Base-by-base conservation (phyloP, 495 filamentous ascomycete species). In the Xylaria nigripes region DNA sequence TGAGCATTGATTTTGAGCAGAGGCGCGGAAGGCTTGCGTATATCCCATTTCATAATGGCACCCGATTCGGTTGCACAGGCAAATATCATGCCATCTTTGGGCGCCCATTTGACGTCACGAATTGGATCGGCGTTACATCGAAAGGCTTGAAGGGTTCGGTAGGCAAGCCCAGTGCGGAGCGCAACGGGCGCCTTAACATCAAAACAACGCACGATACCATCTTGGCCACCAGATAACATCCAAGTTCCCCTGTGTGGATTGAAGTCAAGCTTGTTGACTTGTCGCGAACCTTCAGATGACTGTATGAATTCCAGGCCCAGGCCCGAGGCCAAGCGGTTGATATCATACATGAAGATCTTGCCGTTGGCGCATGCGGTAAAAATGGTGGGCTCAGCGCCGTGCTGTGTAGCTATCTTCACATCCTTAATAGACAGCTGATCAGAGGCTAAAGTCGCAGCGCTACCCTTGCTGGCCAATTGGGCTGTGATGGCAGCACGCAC, bases 31-130 rank as follows among this genome's bases (percentile, higher is more conserved):
- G 64, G 34, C 56, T 74, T 78, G 7, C 76, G 68, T 18, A 76
- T 71, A 59, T 81, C 76, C 76, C 77, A 81, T 59, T 80, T 79
- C 50, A 76, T 60, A 8, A 95, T 78, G 30, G 78, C 77, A 30
- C 90, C 90, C 60, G 85, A 86, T 68, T 97, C 93, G 45, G 93
- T 94, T 23, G 86, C 86, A 62, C 87, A 90, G 9, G 90, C 93
- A 74, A 96, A 96, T 62, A 87, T 75, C 53, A 89, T 76, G 16
- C 83, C 90, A 57, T 95, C 87, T 30, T 76, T 86, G 18, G 89
- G 88, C 44, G 86, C 92, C 90, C 90, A 96, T 70, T 86, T 82
- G 46, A 95, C 80, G 68, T 96, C 89, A 34, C 89, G 81, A 55
- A 96, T 82, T 16, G 85, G 85, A 59, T 95, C 90, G n/a, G 75